Evolutionary conservation across 75 land plant genomes (phyloP).

Genomic region (Pseudotsuga menziesii): DNA sequence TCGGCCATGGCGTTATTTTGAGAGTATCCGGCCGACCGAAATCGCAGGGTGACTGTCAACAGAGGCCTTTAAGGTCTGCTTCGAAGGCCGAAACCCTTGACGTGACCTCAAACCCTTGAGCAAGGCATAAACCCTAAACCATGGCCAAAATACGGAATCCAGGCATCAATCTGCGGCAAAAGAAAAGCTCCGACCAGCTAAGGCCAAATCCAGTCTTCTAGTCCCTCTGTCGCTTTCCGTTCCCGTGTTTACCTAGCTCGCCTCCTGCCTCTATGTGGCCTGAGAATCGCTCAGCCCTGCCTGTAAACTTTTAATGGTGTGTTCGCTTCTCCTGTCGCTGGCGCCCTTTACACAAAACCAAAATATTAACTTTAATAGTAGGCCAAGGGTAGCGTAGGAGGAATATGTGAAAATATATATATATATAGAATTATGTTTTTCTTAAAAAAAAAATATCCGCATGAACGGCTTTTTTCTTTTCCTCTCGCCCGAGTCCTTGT

Average conservation of each 20-base stretch:
- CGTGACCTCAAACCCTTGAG: conserved; percentile 1
- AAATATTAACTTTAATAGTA: background rate
- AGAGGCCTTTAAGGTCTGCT: background rate
- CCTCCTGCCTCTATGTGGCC: background rate
- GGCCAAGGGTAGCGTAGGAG: background rate
- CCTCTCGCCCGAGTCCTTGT: background rate
- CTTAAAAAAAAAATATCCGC: background rate
- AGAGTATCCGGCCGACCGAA: background rate
- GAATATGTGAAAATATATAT: background rate
- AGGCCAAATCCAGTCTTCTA: background rate
- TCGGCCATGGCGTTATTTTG: conserved; percentile 55
- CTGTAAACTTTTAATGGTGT: background rate
- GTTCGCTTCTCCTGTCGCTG: background rate
- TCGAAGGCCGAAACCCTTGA: background rate
- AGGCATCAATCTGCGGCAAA: background rate
- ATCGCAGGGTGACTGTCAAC: background rate
- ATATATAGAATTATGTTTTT: background rate
- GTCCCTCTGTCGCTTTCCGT: background rate
- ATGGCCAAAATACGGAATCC: background rate
- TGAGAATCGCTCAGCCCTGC: background rate
- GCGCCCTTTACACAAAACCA: background rate
- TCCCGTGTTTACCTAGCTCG: background rate
- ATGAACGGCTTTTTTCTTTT: background rate
- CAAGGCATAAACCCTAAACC: background rate
- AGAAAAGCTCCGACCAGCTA: background rate